Evolutionary conservation across 1,139 yeast species (phyloP), one percentile per base, ranked within the genome.

Genomic region (Suhomyces maxii): DNA sequence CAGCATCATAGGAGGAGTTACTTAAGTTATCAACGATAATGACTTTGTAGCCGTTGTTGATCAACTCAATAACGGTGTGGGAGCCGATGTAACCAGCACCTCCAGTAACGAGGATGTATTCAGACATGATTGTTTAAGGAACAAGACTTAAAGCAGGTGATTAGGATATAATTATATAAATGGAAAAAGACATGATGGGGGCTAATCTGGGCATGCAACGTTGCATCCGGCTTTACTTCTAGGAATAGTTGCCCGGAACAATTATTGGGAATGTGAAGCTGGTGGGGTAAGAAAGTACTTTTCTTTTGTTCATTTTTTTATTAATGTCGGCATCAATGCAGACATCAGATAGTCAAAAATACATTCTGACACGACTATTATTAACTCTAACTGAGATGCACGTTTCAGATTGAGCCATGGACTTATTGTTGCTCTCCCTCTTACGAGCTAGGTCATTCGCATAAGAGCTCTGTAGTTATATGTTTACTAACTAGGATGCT

Each of bases 81-180:
- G 93, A 84, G 26, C 95, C 95, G 59, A 88, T 86, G 66, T 88
- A 88, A 31, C 96, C 95, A 32, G 95, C 89, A 46, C 95, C 95
- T 40, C 95, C 95, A 31, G 95, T 86, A 33, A 88, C 91, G 48
- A 87, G 72, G 48, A 86, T 84, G 61, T 74, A 76, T 13, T 52
- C 46, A 8, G 49, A 36, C 50, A 46, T 48, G 26, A 12, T 40
- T 8, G 8, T 8, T 31, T 18, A 31, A 11, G n/a, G 11, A 28
- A 28, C 31, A 28, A 11, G 31, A 11, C 23, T 28, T 5, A 28
- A 9, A 13, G 9, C 3, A 12, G 28, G 10, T n/a, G 28, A 25
- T 25, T 9, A 12, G 6, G 37, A 13, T n/a, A 8, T n/a, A 33
- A 11, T 28, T 28, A 28, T 28, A 28, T 28, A 28, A 11, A 28